Conservation (phyloP, 805 yeast species). For the Saturnispora mendoncae region DNA sequence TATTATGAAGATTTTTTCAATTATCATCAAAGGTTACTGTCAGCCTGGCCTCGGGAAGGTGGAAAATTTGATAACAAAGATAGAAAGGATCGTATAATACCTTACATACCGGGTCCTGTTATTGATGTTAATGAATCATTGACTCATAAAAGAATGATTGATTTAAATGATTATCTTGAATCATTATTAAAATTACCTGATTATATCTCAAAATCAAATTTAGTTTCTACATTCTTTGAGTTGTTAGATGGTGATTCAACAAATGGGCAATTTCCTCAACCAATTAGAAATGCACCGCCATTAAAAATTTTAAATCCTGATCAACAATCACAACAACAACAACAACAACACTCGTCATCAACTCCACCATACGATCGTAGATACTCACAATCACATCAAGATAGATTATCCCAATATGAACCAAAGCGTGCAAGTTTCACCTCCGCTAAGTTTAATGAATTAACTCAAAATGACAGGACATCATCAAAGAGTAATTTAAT, state of each 20-base stretch:
- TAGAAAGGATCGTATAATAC: constrained; percentile 73
- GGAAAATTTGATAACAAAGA: constrained; percentile 68
- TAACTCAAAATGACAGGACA: constrained; percentile 12
- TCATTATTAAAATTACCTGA: constrained; percentile 62
- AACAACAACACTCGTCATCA: constrained; percentile 5
- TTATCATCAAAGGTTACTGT: constrained; percentile 75
- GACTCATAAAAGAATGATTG: constrained; percentile 45
- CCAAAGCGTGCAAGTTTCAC: constrained; percentile 13
- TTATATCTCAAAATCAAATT: constrained; percentile 60
- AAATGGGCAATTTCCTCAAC: constrained; percentile 18
- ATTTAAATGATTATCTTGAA: constrained; percentile 43
- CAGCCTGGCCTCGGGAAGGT: constrained; percentile 84
- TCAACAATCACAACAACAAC: constrained; percentile 11
- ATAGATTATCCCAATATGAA: constrained; percentile 45
- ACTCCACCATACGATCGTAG: constrained; percentile 38
- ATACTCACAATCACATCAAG: constrained; percentile 40
- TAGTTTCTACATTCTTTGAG: constrained; percentile 65
- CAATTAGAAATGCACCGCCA: constrained; percentile 26
- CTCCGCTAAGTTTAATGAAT: constrained; percentile 19
- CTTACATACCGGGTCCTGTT: constrained; percentile 94
- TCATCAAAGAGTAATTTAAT: constrained; percentile 2
- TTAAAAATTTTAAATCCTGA: constrained; percentile 22
- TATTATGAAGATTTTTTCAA: constrained; percentile 95
- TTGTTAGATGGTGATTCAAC: constrained; percentile 48
- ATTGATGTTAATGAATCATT: constrained; percentile 76